Evolutionary conservation across 75 land plant species (phyloP).

Genomic region (Cupressus sempervirens): DNA sequence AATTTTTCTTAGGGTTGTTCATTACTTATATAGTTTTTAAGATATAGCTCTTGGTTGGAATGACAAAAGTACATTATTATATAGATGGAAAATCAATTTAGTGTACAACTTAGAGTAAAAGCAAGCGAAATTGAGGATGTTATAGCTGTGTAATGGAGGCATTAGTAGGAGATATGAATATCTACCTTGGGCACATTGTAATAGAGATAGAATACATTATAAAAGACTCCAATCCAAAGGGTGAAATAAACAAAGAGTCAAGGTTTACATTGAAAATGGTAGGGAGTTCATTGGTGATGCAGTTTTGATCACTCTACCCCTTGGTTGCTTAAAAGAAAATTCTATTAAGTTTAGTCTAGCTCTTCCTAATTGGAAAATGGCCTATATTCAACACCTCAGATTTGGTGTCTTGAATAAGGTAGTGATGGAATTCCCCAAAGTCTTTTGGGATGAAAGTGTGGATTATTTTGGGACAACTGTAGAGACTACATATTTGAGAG

Average conservation of each 20-base stretch:
- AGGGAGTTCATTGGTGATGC: slow-evolving; percentile 79
- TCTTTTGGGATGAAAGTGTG: slow-evolving; percentile 92
- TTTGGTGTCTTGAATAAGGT: slow-evolving; percentile 96
- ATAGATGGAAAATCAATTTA: too few species aligned
- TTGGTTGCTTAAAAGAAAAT: slow-evolving; percentile 86
- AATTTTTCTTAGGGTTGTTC: too few species aligned
- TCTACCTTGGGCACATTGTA: slow-evolving; percentile 64
- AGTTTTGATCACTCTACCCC: slow-evolving; percentile 86
- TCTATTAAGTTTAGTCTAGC: slow-evolving; percentile 68
- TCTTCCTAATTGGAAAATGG: slow-evolving; percentile 80
- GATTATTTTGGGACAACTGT: slow-evolving; percentile 98
- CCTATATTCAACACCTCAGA: slow-evolving; percentile 78
- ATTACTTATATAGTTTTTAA: too few species aligned
- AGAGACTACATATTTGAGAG: slow-evolving; percentile 65
- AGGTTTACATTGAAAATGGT: slow-evolving; percentile 61
- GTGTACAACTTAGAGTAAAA: too few species aligned
- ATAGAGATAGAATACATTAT: slow-evolving; percentile 50
- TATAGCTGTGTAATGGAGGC: slow-evolving; percentile 78
- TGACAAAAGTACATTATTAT: too few species aligned
- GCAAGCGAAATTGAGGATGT: too few species aligned
- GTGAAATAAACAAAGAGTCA: slow-evolving; percentile 38
- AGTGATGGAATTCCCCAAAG: slow-evolving; percentile 76
- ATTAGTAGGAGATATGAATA: slow-evolving; percentile 57
- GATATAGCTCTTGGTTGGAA: too few species aligned
- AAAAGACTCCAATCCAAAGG: slow-evolving; percentile 16